These are phyloP conservation scores for Erythrophleum ivorense DNA, from an alignment of 331 rosid species.

Conservation along the genomic window DNA sequence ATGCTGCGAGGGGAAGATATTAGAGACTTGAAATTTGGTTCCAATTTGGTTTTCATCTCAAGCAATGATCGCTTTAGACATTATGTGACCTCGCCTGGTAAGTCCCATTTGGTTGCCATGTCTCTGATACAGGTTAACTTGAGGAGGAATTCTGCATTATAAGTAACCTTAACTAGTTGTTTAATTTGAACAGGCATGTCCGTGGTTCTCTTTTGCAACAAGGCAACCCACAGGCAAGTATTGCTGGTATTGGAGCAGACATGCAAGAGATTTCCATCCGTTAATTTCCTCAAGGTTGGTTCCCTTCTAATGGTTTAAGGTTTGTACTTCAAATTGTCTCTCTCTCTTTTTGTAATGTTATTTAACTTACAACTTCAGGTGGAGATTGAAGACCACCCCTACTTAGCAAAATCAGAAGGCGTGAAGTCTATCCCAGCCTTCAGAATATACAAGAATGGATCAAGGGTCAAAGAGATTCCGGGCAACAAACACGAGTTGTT, in stretches of 20 bases:
- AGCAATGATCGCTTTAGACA: slow-evolving; percentile 86
- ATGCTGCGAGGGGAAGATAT: slow-evolving; percentile 69
- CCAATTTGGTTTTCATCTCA: slow-evolving; percentile 69
- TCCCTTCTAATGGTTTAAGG: not conserved
- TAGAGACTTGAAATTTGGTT: slow-evolving; percentile 78
- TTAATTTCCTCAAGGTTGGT: slow-evolving; percentile 89
- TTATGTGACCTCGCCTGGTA: slow-evolving; percentile 85
- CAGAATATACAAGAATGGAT: slow-evolving; percentile 90
- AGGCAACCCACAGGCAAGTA: slow-evolving; percentile 59
- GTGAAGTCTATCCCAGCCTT: slow-evolving; percentile 70
- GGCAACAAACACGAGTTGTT: slow-evolving; percentile 63
- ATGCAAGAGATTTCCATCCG: slow-evolving; percentile 82
- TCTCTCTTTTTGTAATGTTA: not conserved
- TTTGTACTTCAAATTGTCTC: not conserved
- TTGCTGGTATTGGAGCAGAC: slow-evolving; percentile 63
- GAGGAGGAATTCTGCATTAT: not conserved
- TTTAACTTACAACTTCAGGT: slow-evolving; percentile 54
- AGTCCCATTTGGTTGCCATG: not conserved
- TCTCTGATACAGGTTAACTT: slow-evolving; percentile 12
- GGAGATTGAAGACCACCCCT: slow-evolving; percentile 88
- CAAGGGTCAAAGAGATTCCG: slow-evolving; percentile 75
- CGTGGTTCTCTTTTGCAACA: slow-evolving; percentile 79
- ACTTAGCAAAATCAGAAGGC: slow-evolving; percentile 78
- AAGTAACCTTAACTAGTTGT: not conserved
- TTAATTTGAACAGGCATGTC: slow-evolving; percentile 67